Base-by-base conservation (phyloP, 148 eudicot species). In the Camellia granthamiana region DNA sequence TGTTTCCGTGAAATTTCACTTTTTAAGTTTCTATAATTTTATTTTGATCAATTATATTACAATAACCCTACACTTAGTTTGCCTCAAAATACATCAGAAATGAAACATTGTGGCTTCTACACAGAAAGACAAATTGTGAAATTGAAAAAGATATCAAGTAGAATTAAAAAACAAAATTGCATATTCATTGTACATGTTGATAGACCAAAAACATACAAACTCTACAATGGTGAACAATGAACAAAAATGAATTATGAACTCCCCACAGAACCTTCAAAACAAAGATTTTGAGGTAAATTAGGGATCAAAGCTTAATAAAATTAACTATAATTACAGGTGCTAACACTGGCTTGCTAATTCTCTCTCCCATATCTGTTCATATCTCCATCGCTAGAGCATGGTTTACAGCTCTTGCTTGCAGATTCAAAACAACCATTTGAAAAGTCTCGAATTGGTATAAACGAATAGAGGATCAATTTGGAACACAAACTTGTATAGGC, bases 181-280 rank as follows among this genome's bases (percentile, higher is more conserved):
- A 41, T 59, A 63, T 52, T 47, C 44, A 77, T 23, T 66, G 21
- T 56, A 65, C 59, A 77, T 21, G 23, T 10, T 67, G 74, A 68
- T 67, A 77, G 80, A 23, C 23, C 49, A 77, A 23, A 69, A 63
- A 63, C 55, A 13, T 47, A 44, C 54, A 23, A 38, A 43, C 62
- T 78, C 80, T 68, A 68, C 74, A 78, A 67, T 67, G 80, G 74
- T 68, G 80, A 78, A 78, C 65, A 77, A 77, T 77, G 72, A 78
- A 42, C 71, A 78, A 78, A 64, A 78, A 18, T 67, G 74, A 43
- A 67, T 47, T 55, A 68, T 46, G 6, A 59, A 66, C 1, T 14
- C 69, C 78, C 56, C 42, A 77, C 30, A 43, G 43, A 74, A 38
- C 77, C 77, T 43, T 75, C 66, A 75, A 44, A 41, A 60, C 6